These are phyloP conservation scores for Leishmania lainsoni DNA, from an alignment of 208 protist genomes.

Conservation along the genomic window DNA sequence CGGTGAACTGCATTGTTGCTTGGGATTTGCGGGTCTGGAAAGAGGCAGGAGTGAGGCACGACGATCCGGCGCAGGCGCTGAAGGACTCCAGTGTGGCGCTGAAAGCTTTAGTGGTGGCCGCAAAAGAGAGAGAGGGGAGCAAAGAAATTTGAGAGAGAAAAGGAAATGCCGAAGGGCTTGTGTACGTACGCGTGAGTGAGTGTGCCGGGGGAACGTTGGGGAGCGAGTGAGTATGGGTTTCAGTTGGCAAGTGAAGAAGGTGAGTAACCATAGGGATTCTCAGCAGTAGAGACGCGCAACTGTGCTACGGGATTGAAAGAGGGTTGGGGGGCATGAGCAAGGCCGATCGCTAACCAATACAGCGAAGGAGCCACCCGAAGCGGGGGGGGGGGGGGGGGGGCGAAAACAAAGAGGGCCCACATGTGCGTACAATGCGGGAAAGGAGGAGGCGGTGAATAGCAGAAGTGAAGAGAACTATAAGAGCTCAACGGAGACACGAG, in stretches of 20 bases:
- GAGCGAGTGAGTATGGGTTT: not conserved
- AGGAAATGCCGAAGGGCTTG: not conserved
- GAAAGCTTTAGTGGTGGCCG: not conserved
- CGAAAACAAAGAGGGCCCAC: not conserved
- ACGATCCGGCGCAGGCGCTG: not conserved
- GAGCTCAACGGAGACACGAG: not conserved
- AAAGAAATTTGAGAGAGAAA: not conserved
- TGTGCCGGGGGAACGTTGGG: not conserved
- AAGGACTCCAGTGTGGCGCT: not conserved
- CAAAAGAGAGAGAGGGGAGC: not conserved
- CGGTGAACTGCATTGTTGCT: slow-evolving; percentile 65
- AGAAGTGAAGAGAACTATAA: not conserved
- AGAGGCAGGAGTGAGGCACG: not conserved
- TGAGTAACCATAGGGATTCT: not conserved
- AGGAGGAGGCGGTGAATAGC: not conserved
- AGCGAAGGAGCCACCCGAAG: not conserved
- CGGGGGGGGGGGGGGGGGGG: not conserved
- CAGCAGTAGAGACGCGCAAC: slow-evolving; percentile 1
- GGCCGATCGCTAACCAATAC: not conserved
- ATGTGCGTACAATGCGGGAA: not conserved
- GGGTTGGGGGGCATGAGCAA: not conserved
- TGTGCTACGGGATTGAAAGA: not conserved
- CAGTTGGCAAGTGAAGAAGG: not conserved
- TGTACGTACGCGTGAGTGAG: slow-evolving; percentile 9
- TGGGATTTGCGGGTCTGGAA: not conserved